Evolutionary conservation across 1,284 basidiomycete species (phyloP), one percentile per base, ranked within the genome.

Genomic region (Tilletia setariae): DNA sequence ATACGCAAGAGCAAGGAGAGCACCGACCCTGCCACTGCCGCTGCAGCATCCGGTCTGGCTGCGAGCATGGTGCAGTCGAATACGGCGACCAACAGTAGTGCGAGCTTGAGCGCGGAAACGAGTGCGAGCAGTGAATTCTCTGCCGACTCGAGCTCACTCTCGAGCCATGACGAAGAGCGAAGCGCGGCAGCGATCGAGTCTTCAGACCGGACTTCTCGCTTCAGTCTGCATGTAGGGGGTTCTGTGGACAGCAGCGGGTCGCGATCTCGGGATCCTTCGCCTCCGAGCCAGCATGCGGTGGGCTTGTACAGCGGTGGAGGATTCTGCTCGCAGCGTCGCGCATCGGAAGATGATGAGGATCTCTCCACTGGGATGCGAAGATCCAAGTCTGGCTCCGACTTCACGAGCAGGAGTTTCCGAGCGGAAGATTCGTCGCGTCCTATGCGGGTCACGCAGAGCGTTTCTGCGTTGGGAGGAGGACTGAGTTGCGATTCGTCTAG

Each of bases 231-330:
- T 40, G 35, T 40, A 11, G 11, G 35, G 35, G 11, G 35, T 40
- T 11, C 35, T 40, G 35, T 11, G 40, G 51, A 68, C 19, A 64
- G 67, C 16, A 67, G 67, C 13, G 64, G 73, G 13, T 68, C 69
- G 16, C 51, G 68, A 21, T 76, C 74, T 25, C 73, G 72, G 21
- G 67, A 63, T 23, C 66, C 70, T 16, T 70, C 72, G 6, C 42
- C 21, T 21, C 70, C 25, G 0, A 73, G 76, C 7, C 76, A 79
- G 40, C 74, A 72, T 32, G 77, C 77, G 15, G 70, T 79, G 3
- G 77, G 77, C 3, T 64, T 79, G 15, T 79, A 76, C 8, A 68
- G 71, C n/a, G 62, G 16, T 21, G 32, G n/a, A 46, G 63, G 11
- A 28, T 51, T 3, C 11, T 40, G 40, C 13, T 46, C 25, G 19